Base-by-base conservation (phyloP, 2,329 filamentous ascomycete species). In the Escovopsis sp. region DNA sequence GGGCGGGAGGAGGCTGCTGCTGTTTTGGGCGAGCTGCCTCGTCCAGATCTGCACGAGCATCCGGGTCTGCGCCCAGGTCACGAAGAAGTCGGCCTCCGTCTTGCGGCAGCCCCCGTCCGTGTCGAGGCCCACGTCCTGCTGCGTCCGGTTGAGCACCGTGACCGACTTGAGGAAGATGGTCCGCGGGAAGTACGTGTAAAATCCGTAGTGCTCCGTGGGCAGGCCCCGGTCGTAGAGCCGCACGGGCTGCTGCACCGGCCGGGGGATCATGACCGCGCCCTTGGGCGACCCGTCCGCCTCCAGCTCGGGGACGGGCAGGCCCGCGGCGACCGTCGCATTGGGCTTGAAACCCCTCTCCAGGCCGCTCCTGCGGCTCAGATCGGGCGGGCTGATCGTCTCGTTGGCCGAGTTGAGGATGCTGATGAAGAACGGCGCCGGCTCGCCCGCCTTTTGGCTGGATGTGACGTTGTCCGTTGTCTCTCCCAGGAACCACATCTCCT, bases 181-280 rank as follows among this genome's bases (percentile, higher is more conserved):
- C 49, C 87, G 85, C 62, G 87, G 80, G 60, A 84, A 96, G 67
- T 94, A 93, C 1, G 75, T 84, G 64, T 94, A 95, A 64, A 95
- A 95, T 3, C 85, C 86, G 60, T 93, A 95, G 62, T 94, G 86
- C 59, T 96, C 89, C 0, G 80, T 81, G 2, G 73, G 65, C 26
- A 83, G 68, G 15, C 83, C 87, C 18, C 87, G 82, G 58, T 96
- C 85, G 59, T 80, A 96, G 1, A 96, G 73, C 2, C 84, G 77
- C 11, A 96, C 68, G 0, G 86, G 89, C 54, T 96, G 91, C 46
- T 81, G 75, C 1, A 69, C 63, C 0, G 82, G 75, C 7, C 73
- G 67, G 0, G 87, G 84, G 38, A 91, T 75, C 48, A 95, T 67
- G 9, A 73, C 73, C 3, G 85, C 84, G 0, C 82, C 66, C 1